Base-by-base conservation (phyloP, 2,329 filamentous ascomycete genomes). In the Lecanosticta acicola region DNA sequence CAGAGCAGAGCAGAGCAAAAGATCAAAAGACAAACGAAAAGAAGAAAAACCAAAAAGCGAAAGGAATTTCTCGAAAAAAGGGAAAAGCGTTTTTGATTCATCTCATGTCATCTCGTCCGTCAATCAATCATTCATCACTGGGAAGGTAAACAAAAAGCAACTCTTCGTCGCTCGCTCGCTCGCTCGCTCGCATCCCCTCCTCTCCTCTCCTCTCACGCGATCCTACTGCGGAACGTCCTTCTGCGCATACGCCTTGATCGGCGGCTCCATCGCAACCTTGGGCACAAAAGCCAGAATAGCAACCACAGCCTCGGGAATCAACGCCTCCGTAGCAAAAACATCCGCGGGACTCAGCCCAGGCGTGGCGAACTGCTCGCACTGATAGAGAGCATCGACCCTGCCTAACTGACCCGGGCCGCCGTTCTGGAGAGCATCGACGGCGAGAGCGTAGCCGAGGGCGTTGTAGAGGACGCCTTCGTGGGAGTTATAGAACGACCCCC, bases 381-480 rank as follows among this genome's bases (percentile, higher is more conserved):
- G 63, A 3, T 50, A 54, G 8, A 48, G 50, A 26, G 68, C 46
- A 52, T 72, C 56, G 18, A 76, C 53, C 3, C 71, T 59, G 2
- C 50, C 59, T 4, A 67, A 43, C 13, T 64, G 49, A 0, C 66
- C 73, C 0, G 71, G 71, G 1, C 74, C 73, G 37, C 64, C 66
- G 50, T 76, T 63, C 14, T 54, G 65, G 50, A 78, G 61, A 5
- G 73, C 74, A 58, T 76, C 73, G 14, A 69, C 61, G 3, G 70
- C 64, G 32, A 78, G 56, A 3, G 60, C 63, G 49, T 66, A 69
- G 0, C 65, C 65, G 19, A 77, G 56, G 1, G 72, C 68, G 46
- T 75, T 73, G 47, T 69, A 73, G 32, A 78, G 60, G 32, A 75
- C 63, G 1, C 68, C 68, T 43, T 75, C 73, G 50, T 78, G 75